A percentile compares a stretch with the other conserved stretches of the same genome.
Conservation (phyloP, 192 early-diverging fungal species). For the Paraglomus brasilianum region DNA sequence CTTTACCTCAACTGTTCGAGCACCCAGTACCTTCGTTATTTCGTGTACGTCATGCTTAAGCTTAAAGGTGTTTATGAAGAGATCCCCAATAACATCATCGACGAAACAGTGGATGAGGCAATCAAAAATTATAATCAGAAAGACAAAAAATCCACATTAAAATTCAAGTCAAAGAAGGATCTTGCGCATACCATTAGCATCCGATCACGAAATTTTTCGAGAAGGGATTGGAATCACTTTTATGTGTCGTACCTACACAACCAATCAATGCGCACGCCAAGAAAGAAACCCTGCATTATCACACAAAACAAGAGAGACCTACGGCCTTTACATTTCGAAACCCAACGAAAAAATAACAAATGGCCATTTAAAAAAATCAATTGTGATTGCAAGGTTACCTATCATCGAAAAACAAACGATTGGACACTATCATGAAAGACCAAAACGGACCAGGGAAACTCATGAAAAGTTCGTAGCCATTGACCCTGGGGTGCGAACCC, state of each 20-base stretch:
- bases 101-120: conserved; percentile 7
- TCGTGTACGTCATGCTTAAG: too few species aligned
- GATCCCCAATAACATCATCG: not conserved
- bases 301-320: conserved; percentile 5
- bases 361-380: conserved; percentile 8
- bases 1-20: too few species aligned
- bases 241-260: conserved; percentile 15
- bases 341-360: conserved; percentile 17
- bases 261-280: conserved; percentile 14
- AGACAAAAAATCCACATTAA: conserved; percentile 20
- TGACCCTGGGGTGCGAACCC: conserved; percentile 14
- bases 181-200: conserved; percentile 3
- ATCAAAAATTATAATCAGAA: conserved; percentile 18
- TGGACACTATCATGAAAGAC: conserved; percentile 21
- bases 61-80: conserved; percentile 7
- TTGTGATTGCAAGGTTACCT: conserved; percentile 22
- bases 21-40: too few species aligned
- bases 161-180: conserved; percentile 18
- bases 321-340: conserved; percentile 11
- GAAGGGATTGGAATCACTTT: conserved; percentile 26
- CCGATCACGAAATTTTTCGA: conserved; percentile 13
- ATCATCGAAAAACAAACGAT: conserved; percentile 22
- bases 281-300: conserved; percentile 4
- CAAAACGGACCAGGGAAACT: conserved; percentile 12
- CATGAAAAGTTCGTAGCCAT: conserved; percentile 9